phyloP scores from a whole-genome alignment of 2,329 filamentous ascomycete genomes.

The Pestalotiopsis sp. region DNA sequence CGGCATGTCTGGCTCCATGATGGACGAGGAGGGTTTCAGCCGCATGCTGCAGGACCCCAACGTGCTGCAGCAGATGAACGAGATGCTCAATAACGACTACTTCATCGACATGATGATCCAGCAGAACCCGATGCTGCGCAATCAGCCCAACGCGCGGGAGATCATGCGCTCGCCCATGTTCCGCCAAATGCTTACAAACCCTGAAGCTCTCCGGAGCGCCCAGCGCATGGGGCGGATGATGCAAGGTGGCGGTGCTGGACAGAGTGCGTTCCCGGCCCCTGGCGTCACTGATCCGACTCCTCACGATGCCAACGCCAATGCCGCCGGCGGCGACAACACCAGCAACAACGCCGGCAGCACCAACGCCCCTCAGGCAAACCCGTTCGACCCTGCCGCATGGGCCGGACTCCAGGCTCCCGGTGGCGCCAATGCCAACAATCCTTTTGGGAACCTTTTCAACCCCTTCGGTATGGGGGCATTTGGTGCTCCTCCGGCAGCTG shows the following conservation, averaged over 20 bases:
- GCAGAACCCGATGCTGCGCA: conserved; percentile 80
- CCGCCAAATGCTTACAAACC: conserved; percentile 90
- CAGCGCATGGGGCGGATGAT: conserved; percentile 79
- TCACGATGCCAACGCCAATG: conserved; percentile 36
- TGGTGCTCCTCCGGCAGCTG: conserved; percentile 27
- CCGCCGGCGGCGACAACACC: conserved; percentile 31
- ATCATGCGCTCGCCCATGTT: conserved; percentile 89
- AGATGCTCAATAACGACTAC: conserved; percentile 92
- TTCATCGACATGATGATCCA: conserved; percentile 95
- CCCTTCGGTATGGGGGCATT: conserved; percentile 22
- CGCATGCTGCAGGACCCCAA: conserved; percentile 88
- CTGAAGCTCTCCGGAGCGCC: conserved; percentile 79
- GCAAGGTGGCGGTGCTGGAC: conserved; percentile 51
- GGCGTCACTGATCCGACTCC: conserved; percentile 88
- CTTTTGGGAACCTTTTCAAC: conserved; percentile 39
- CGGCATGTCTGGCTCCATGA: conserved; percentile 87
- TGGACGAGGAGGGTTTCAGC: conserved; percentile 76
- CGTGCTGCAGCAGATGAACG: conserved; percentile 85
- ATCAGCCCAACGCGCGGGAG: conserved; percentile 75
- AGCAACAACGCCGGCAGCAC: conserved; percentile 27
- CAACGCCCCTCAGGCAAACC: conserved; percentile 36
- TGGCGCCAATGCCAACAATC: conserved; percentile 33
- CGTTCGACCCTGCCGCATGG: conserved; percentile 40
- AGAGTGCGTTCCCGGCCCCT: conserved; percentile 78
- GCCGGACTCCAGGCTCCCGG: conserved; percentile 37